phyloP scores from a whole-genome alignment of 768 basidiomycete species.

The Collybiopsis luxurians region DNA sequence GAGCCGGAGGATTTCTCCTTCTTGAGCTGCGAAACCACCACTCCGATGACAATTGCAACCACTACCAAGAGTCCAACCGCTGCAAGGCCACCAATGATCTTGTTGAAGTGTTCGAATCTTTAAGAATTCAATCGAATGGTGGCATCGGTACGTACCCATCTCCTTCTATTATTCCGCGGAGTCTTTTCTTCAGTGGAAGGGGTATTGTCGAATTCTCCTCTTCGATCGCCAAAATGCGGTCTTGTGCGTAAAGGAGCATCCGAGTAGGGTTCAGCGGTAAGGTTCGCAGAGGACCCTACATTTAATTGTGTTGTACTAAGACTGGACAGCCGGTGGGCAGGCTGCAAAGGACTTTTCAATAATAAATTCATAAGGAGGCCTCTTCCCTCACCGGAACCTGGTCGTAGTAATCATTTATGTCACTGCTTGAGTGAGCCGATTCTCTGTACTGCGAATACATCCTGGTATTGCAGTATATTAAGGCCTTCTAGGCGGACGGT shows the following conservation, averaged over 20 bases:
- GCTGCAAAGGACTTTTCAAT: background rate
- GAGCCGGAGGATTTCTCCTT: constrained; percentile 2
- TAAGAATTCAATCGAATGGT: background rate
- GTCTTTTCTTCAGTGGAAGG: background rate
- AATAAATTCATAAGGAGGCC: too few relatives aligned
- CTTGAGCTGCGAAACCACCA: constrained; percentile 44
- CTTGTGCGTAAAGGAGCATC: background rate
- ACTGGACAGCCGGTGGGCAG: constrained; percentile 3
- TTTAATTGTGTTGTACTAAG: background rate
- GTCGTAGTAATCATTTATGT: constrained; percentile 7
- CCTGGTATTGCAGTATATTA: constrained; percentile 5
- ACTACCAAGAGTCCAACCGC: constrained; percentile 34
- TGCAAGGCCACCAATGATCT: constrained; percentile 45
- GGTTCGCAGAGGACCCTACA: background rate
- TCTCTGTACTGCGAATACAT: constrained; percentile 5
- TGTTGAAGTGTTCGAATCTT: background rate
- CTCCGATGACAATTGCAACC: constrained; percentile 46
- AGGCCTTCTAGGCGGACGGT: constrained; percentile 2
- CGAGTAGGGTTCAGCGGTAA: background rate
- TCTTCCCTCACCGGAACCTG: background rate
- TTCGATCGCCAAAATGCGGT: constrained; percentile 2
- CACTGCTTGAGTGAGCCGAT: background rate
- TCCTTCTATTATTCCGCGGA: background rate
- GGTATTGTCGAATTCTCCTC: background rate
- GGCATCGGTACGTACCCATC: background rate